Evolutionary conservation across 352 stramenopile species (phyloP), one percentile per base, ranked within the genome.

Genomic region (Pythium sp.): DNA sequence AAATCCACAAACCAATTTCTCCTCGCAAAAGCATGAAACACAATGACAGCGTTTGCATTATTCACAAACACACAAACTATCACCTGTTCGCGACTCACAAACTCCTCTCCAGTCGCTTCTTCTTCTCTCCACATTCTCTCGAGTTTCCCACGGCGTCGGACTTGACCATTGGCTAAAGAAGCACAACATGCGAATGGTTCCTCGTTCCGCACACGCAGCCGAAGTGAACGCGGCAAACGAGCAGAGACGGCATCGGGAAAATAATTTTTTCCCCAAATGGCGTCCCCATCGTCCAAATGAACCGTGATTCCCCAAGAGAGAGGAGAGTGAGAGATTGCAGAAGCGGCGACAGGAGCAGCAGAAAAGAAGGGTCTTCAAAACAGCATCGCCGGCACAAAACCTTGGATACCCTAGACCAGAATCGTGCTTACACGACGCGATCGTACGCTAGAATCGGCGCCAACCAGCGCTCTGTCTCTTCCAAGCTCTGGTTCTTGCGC

Each of bases 381-480:
- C n/a, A 57, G n/a, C 49, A 32, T 30, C n/a, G 12, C 9, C 49
- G 49, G 8, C 14, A 28, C 24, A 32, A 58, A 30, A 32, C 24
- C 41, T 47, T 47, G 41, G 41, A n/a, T 47, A n/a, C 41, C 41
- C 41, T 47, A 47, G 15, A 47, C 41, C 4, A 47, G 6, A 47
- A 36, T 69, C 4, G 64, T 36, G 47, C 65, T 64, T 81, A 79
- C 1, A 63, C 54, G 58, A 70, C 77, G 62, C 82, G 82, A 55
- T 99, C 96, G 73, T 99, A 99, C 70, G 92, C 97, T 22, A 99
- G 79, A 59, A 98, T 98, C 22, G 96, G 96, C 55, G 86, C 90
- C 53, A 99, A 81, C 97, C 97, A 99, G 58, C 93, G 88, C 79
- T 99, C 96, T 26, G 86, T 95, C 36, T 93, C 70, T 49, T 96